These are phyloP conservation scores for Dothideomycetidae sp. DNA, from an alignment of 2,329 filamentous ascomycete genomes.

Conservation along the genomic window DNA sequence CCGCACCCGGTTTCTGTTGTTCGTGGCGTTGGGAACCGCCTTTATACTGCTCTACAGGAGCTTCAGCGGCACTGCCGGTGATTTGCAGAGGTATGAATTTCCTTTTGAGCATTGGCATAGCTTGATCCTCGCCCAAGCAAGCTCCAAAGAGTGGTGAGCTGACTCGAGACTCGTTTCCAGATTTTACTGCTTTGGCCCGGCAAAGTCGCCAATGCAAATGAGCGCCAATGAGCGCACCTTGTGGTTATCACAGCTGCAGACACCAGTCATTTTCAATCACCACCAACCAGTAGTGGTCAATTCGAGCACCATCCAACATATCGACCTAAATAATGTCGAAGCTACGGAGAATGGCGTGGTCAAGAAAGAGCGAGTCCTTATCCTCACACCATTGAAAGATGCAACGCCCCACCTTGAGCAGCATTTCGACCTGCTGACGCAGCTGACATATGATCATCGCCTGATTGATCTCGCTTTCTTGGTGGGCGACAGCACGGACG, in stretches of 20 bases:
- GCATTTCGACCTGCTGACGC: conserved; percentile 83
- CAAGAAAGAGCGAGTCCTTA: conserved; percentile 77
- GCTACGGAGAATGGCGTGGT: conserved; percentile 64
- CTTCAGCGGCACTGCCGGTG: conserved; percentile 62
- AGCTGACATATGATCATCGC: conserved; percentile 86
- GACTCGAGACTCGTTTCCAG: no score
- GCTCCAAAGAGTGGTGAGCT: no score
- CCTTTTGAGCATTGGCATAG: no score
- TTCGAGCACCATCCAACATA: conserved; percentile 57
- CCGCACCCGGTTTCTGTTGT: conserved; percentile 62
- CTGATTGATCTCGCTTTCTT: conserved; percentile 93
- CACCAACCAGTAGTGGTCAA: conserved; percentile 80
- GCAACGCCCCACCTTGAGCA: conserved; percentile 68
- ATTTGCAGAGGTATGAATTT: conserved; percentile 76
- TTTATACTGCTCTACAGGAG: conserved; percentile 79
- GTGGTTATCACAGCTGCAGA: conserved; percentile 80
- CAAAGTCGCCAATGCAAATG: conserved; percentile 95
- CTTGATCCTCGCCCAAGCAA: no score
- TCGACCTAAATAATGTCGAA: conserved; percentile 73
- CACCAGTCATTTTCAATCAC: conserved; percentile 91
- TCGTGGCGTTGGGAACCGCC: conserved; percentile 54
- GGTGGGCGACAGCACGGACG: conserved; percentile 80
- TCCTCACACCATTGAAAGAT: conserved; percentile 86
- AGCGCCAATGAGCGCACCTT: conserved; percentile 74
- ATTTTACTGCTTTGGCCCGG: conserved; percentile 94